Evolutionary conservation across 208 protist species (phyloP).

Genomic region (Trypanosoma theileri): DNA sequence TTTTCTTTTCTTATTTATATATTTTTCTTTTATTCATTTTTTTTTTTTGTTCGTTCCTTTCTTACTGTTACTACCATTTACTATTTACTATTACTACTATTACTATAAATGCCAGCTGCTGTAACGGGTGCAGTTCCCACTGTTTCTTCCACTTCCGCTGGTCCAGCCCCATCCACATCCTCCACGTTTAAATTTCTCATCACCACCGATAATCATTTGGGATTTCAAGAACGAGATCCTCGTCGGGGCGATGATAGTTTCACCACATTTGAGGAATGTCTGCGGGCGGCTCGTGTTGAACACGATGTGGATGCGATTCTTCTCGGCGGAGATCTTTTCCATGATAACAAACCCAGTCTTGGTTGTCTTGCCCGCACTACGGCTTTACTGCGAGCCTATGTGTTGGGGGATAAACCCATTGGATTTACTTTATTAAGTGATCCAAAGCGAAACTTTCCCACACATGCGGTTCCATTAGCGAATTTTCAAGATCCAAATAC

Average conservation of each 20-base stretch:
- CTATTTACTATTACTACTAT: not conserved
- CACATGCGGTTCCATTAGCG: slow-evolving; percentile 69
- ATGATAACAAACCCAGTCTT: slow-evolving; percentile 99
- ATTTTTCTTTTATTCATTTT: not conserved
- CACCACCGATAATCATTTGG: slow-evolving; percentile 97
- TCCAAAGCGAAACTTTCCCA: slow-evolving; percentile 88
- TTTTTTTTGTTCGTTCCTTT: not conserved
- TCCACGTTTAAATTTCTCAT: slow-evolving; percentile 89
- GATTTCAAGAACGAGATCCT: slow-evolving; percentile 94
- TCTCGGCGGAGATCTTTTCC: slow-evolving; percentile 98
- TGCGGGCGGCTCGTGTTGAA: slow-evolving; percentile 90
- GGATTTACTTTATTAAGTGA: slow-evolving; percentile 93
- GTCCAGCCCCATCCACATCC: not conserved
- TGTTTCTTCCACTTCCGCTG: not conserved
- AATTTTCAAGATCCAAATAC: slow-evolving; percentile 98
- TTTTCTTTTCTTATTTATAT: not conserved
- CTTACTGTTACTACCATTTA: not conserved
- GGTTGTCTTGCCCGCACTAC: slow-evolving; percentile 87
- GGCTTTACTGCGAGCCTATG: slow-evolving; percentile 88
- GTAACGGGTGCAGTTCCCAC: not conserved
- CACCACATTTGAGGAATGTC: slow-evolving; percentile 97
- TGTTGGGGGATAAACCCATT: slow-evolving; percentile 91
- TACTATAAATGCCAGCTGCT: not conserved
- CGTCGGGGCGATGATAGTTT: slow-evolving; percentile 98
- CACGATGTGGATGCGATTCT: slow-evolving; percentile 97